phyloP scores from a whole-genome alignment of 306 rosid genomes.

The Corylus heterophylla region DNA sequence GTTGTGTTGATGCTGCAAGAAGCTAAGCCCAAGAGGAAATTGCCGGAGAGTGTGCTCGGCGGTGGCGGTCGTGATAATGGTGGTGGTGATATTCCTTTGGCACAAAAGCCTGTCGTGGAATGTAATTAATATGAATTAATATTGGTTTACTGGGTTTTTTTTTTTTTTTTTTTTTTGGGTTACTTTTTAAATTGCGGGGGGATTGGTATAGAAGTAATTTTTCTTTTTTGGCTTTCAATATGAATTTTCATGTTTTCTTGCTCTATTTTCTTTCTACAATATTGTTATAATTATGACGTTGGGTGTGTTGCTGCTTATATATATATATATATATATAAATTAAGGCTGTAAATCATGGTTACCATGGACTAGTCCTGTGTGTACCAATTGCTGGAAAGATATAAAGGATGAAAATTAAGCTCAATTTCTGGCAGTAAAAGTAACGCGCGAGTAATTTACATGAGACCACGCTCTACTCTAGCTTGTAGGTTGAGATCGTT shows the following conservation, averaged over 20 bases:
- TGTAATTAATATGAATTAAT: conserved; percentile 42
- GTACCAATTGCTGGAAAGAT: neutral
- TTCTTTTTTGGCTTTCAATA: conserved; percentile 45
- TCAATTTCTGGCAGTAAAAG: neutral
- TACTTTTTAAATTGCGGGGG: conserved; percentile 68
- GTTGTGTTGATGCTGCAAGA: conserved; percentile 85
- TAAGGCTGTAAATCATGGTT: conserved; percentile 16
- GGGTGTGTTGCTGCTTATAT: conserved; percentile 30
- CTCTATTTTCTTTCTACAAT: conserved; percentile 17
- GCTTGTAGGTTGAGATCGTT: too few relatives aligned
- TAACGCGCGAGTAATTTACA: too few relatives aligned
- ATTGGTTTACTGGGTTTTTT: conserved; percentile 19
- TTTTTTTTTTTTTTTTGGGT: neutral
- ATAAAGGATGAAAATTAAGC: neutral
- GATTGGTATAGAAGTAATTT: conserved; percentile 85
- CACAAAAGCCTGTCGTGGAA: conserved; percentile 47
- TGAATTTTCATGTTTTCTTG: conserved; percentile 50
- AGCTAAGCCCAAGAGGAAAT: conserved; percentile 78
- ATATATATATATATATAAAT: neutral
- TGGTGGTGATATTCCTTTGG: conserved; percentile 45
- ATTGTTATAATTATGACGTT: conserved; percentile 28
- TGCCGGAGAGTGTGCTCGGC: conserved; percentile 21
- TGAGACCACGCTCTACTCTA: too few relatives aligned
- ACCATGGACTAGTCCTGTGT: neutral
- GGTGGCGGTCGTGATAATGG: conserved; percentile 17